Percentiles rank a stretch among this genome's conserved stretches.
phyloP scores from a whole-genome alignment of 768 basidiomycete genomes.

The Suillus occidentalis region DNA sequence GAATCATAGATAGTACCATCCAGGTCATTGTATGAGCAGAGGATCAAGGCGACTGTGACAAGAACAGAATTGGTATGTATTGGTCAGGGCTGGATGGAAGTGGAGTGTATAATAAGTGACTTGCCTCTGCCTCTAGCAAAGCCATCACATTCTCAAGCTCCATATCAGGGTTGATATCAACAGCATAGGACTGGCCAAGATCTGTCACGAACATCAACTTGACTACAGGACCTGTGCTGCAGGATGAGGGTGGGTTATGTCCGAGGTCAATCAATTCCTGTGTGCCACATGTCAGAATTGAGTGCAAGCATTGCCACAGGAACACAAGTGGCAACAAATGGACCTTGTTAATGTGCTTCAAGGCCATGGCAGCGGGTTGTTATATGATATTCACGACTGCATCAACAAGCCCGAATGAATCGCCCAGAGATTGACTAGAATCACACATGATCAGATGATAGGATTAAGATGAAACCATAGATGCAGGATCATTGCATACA shows the following conservation, averaged over 20 bases:
- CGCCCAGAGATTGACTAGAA: conserved; percentile 32
- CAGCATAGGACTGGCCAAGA: conserved; percentile 55
- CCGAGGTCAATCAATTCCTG: conserved; percentile 99
- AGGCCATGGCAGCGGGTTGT: conserved; percentile 63
- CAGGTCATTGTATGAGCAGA: no score
- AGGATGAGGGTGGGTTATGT: conserved; percentile 98
- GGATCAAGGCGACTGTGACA: neutral
- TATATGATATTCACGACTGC: conserved; percentile 18
- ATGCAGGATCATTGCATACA: neutral
- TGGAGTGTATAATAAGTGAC: conserved; percentile 23
- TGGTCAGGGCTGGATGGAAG: conserved; percentile 3
- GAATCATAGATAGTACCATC: no score
- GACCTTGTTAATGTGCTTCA: conserved; percentile 99
- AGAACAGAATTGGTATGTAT: neutral
- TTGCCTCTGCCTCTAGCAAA: conserved; percentile 91
- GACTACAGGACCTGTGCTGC: conserved; percentile 96
- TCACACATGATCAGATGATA: conserved; percentile 38
- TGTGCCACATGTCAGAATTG: conserved; percentile 11
- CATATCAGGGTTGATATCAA: conserved; percentile 91
- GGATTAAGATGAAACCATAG: conserved; percentile 6
- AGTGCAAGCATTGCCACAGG: conserved; percentile 19
- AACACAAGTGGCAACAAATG: conserved; percentile 11
- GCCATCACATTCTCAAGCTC: conserved; percentile 92
- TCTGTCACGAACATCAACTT: conserved; percentile 80
- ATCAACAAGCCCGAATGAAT: conserved; percentile 14